Conservation (phyloP, 2,329 filamentous ascomycete species). For the Colletotrichum sp. region DNA sequence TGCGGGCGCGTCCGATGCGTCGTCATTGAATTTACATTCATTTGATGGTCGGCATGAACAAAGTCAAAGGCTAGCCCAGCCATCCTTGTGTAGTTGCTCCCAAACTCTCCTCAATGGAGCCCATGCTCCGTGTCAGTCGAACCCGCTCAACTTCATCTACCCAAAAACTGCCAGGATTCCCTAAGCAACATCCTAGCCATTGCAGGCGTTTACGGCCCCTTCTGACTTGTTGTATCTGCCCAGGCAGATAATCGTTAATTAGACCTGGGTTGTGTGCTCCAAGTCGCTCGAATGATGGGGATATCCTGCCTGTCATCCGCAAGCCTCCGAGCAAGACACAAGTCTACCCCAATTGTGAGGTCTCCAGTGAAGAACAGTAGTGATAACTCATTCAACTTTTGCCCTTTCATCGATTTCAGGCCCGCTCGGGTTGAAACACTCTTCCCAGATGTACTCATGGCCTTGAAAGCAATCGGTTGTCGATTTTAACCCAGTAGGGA, state of each 20-base stretch:
- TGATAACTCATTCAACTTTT: neutral
- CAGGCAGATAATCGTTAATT: neutral
- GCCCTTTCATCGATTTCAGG: neutral
- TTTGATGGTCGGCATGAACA: neutral
- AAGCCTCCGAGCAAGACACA: neutral
- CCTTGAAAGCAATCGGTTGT: neutral
- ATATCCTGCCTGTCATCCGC: neutral
- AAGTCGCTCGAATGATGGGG: neutral
- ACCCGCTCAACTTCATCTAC: neutral
- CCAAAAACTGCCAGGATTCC: neutral
- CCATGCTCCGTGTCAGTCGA: neutral
- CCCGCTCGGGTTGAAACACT: neutral
- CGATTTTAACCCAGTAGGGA: neutral
- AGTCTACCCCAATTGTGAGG: accelerated
- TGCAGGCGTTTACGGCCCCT: neutral
- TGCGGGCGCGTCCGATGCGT: neutral
- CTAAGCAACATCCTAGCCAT: neutral
- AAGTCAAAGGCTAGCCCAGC: neutral
- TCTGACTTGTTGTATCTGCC: neutral
- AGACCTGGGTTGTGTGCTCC: neutral
- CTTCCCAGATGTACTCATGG: accelerated
- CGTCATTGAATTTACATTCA: neutral
- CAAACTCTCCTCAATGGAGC: neutral
- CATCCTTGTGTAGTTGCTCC: neutral
- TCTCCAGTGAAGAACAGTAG: accelerated